These are phyloP conservation scores for Clavispora fructus DNA, from an alignment of 805 yeast genomes.

Conservation along the genomic window DNA sequence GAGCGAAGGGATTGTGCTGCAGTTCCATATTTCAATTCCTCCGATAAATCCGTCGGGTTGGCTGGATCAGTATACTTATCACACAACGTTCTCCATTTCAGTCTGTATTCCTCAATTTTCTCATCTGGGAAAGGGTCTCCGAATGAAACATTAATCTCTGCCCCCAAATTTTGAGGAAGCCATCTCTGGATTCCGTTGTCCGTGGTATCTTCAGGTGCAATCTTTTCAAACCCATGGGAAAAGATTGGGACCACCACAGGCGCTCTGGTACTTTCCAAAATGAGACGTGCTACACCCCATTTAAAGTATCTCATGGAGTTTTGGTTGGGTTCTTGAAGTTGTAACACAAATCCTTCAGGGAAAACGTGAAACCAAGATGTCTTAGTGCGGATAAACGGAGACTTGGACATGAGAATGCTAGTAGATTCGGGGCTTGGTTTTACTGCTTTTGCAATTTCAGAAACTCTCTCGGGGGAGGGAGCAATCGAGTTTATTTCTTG, in stretches of 20 bases:
- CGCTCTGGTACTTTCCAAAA: constrained; percentile 74
- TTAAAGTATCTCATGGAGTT: constrained; percentile 92
- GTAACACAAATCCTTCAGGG: constrained; percentile 94
- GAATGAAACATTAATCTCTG: constrained; percentile 60
- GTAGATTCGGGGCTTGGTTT: constrained; percentile 28
- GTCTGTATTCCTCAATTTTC: constrained; percentile 55
- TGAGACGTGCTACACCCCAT: constrained; percentile 88
- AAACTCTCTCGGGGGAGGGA: constrained; percentile 4
- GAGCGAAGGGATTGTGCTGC: constrained; percentile 66
- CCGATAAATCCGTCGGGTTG: constrained; percentile 55
- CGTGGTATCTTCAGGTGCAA: constrained; percentile 72
- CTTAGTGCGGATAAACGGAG: constrained; percentile 55
- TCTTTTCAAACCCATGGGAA: constrained; percentile 78
- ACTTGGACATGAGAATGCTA: constrained; percentile 25
- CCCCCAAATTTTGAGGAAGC: constrained; percentile 60
- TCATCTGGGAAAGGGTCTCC: constrained; percentile 68
- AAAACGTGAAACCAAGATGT: constrained; percentile 91
- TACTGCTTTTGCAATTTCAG: constrained; percentile 16
- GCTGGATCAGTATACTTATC: constrained; percentile 45
- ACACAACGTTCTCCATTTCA: constrained; percentile 64
- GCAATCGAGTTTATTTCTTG: constrained; percentile 32
- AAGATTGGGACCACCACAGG: constrained; percentile 88
- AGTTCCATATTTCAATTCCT: constrained; percentile 56
- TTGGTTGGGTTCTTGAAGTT: constrained; percentile 67
- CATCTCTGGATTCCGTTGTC: constrained; percentile 51